phyloP scores from a whole-genome alignment of 306 rosid species.

The Senna siamea region DNA sequence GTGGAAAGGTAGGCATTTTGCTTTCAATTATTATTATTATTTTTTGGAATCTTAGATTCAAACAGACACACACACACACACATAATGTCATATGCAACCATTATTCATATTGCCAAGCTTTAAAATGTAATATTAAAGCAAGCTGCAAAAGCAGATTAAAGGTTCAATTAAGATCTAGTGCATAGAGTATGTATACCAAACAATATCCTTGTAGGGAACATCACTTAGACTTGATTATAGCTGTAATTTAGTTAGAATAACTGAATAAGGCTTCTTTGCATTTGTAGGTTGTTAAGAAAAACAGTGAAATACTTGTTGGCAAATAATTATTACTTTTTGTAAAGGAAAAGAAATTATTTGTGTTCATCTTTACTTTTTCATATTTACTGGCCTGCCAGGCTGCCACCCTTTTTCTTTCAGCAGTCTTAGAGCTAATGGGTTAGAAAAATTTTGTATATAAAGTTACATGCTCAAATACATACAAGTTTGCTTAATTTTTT shows the following conservation, averaged over 20 bases:
- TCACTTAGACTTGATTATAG: neutral
- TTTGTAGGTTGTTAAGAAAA: neutral
- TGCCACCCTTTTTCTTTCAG: neutral
- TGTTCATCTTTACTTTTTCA: neutral
- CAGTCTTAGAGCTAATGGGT: neutral
- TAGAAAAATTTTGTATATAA: neutral
- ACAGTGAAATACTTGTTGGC: neutral
- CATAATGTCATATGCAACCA: neutral
- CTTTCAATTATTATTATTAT: neutral
- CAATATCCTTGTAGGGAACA: neutral
- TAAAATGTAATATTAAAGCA: slow-evolving; percentile 6
- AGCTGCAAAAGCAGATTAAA: slow-evolving; percentile 15
- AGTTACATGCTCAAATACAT: neutral
- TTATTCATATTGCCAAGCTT: neutral
- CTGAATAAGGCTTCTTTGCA: neutral
- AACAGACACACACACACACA: neutral
- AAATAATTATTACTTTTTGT: neutral
- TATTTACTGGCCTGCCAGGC: neutral
- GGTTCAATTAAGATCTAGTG: neutral
- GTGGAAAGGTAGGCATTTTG: slow-evolving; percentile 79
- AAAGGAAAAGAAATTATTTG: neutral
- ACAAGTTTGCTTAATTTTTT: neutral
- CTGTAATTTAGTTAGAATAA: too few species aligned
- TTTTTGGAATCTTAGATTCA: neutral
- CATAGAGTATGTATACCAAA: neutral